A percentile compares a stretch with the other conserved stretches of the same genome.
phyloP scores from a whole-genome alignment of 1,139 yeast genomes.

The Trichomonascaceae sp. region DNA sequence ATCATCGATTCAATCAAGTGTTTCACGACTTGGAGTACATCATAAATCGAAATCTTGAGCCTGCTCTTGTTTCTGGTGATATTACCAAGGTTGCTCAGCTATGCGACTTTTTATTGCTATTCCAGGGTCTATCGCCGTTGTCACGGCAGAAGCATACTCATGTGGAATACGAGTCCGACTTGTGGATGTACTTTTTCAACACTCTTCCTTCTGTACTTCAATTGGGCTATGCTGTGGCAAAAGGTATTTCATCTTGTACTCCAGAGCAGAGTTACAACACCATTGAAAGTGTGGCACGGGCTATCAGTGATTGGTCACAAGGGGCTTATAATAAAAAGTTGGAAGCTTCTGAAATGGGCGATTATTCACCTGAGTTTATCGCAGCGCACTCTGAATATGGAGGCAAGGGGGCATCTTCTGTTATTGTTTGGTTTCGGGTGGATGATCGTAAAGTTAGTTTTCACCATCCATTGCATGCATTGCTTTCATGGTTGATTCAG shows the following conservation, averaged over 20 bases:
- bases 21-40: constrained; percentile 80
- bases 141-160: constrained; percentile 74
- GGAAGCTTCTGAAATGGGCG: constrained; percentile 16
- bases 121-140: constrained; percentile 76
- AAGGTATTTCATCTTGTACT: constrained; percentile 26
- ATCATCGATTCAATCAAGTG: constrained; percentile 77
- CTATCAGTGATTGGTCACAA: constrained; percentile 29
- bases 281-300: constrained; percentile 22
- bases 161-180: constrained; percentile 85
- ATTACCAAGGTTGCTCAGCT: constrained; percentile 39
- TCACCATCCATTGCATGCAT: constrained; percentile 75
- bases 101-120: constrained; percentile 59
- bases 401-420: constrained; percentile 12
- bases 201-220: constrained; percentile 48
- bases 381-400: constrained; percentile 6
- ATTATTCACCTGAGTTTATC: constrained; percentile 14
- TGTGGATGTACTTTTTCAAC: constrained; percentile 76
- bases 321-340: constrained; percentile 18
- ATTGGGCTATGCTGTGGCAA: constrained; percentile 34
- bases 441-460: constrained; percentile 54
- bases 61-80: constrained; percentile 34
- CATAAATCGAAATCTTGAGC: constrained; percentile 59
- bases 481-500: constrained; percentile 66
- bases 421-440: constrained; percentile 37
- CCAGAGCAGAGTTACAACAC: constrained; percentile 18